These are phyloP conservation scores for Hypoxylon sp. DNA, from an alignment of 2,329 filamentous ascomycete species.

Conservation along the genomic window DNA sequence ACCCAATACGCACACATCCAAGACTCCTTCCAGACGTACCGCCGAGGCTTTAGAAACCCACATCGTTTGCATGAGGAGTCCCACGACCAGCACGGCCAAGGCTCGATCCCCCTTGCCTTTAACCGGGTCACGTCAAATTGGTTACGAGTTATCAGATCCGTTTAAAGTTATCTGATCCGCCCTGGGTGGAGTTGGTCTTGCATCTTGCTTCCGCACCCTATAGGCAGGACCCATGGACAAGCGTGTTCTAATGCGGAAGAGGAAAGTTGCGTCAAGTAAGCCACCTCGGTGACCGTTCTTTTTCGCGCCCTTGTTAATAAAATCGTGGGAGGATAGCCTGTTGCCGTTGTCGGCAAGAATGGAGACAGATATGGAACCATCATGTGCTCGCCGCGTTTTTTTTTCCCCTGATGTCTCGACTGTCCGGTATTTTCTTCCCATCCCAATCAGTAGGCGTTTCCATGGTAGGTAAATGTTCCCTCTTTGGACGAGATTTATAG, in stretches of 20 bases:
- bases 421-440: conserved; percentile 13
- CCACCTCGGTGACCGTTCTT: conserved; percentile 19
- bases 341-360: conserved; percentile 43
- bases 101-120: conserved; percentile 25
- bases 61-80: conserved; percentile 23
- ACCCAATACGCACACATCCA: conserved; percentile 12
- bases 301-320: conserved; percentile 26
- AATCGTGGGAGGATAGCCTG: conserved; percentile 21
- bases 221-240: conserved; percentile 20
- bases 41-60: conserved; percentile 14
- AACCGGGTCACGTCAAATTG: conserved; percentile 35
- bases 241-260: conserved; percentile 38
- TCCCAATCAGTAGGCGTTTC: conserved; percentile 23
- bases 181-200: conserved; percentile 36
- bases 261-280: conserved; percentile 40
- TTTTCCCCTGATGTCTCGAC: conserved; percentile 21
- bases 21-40: conserved; percentile 18
- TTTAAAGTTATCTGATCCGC: conserved; percentile 51
- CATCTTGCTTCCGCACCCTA: conserved; percentile 43
- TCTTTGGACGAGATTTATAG: conserved; percentile 17
- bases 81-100: conserved; percentile 20
- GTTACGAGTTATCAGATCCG: conserved; percentile 48
- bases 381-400: conserved; percentile 31
- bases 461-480: conserved; percentile 11
- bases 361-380: conserved; percentile 37